A percentile compares a stretch with the other conserved stretches of the same genome.
Evolutionary conservation across 805 yeast species (phyloP).

Genomic region (Candida ulmi): DNA sequence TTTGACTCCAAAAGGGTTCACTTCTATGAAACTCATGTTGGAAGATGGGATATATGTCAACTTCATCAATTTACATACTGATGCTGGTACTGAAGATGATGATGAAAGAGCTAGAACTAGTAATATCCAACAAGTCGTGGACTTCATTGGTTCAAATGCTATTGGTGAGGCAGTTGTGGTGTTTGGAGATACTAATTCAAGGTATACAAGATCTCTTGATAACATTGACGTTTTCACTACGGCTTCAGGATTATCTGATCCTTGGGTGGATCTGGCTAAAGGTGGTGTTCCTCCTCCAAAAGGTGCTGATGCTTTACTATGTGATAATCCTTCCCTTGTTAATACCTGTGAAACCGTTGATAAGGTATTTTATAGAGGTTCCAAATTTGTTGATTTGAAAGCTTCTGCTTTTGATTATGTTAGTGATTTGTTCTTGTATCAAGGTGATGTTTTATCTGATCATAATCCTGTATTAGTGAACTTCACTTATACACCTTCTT

Average conservation of each 20-base stretch:
- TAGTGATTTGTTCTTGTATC: slow-evolving; percentile 3
- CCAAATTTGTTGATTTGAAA: slow-evolving; percentile 1
- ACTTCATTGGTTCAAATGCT: slow-evolving; percentile 5
- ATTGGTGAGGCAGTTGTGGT: slow-evolving; percentile 6
- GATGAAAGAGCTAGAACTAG: slow-evolving; percentile 6
- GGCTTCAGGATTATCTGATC: slow-evolving; percentile 5
- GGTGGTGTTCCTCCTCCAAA: slow-evolving; percentile 3
- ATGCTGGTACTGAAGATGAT: slow-evolving; percentile 8
- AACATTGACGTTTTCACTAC: slow-evolving; percentile 2
- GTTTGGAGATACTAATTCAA: slow-evolving; percentile 8
- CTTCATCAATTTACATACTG: slow-evolving; percentile 8
- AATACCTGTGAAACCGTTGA: slow-evolving; percentile 7
- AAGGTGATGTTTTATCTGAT: slow-evolving; percentile 6
- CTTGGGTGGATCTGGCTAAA: slow-evolving; percentile 4
- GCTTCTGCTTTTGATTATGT: slow-evolving; percentile 5
- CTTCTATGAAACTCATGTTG: slow-evolving; percentile 3
- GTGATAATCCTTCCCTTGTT: slow-evolving; percentile 2
- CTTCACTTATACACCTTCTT: slow-evolving; percentile 5
- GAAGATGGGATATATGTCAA: slow-evolving; percentile 6
- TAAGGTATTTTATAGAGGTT: slow-evolving; percentile 8
- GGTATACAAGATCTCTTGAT: slow-evolving; percentile 6
- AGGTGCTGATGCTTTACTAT: slow-evolving; percentile 5
- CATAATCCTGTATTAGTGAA: slow-evolving; percentile 7
- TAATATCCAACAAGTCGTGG: slow-evolving; percentile 7
- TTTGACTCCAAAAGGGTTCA: slow-evolving; percentile 10